phyloP scores from a whole-genome alignment of 352 stramenopile species.

The Globisporangium heterothallicum region DNA sequence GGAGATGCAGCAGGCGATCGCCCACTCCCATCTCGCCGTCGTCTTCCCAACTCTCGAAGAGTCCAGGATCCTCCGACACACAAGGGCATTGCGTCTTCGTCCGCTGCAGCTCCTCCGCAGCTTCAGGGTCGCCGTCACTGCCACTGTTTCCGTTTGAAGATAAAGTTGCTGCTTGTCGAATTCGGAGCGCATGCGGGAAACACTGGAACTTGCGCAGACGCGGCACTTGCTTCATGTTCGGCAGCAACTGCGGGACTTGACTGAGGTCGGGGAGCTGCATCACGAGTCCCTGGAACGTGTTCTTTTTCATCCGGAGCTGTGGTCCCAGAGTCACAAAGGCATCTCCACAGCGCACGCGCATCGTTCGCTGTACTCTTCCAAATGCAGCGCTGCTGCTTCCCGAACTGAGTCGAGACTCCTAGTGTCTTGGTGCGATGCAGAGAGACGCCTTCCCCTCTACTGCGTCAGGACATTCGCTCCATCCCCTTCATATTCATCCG shows the following conservation, averaged over 20 bases:
- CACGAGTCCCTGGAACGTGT: conserved; percentile 63
- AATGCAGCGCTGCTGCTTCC: no score
- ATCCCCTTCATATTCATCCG: no score
- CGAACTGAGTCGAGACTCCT: no score
- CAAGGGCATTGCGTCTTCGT: conserved; percentile 5
- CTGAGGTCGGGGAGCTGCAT: conserved; percentile 25
- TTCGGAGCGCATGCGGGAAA: conserved; percentile 42
- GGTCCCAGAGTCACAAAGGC: conserved; percentile 36
- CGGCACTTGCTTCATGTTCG: conserved; percentile 22
- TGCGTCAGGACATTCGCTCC: not conserved
- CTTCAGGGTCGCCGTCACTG: no score
- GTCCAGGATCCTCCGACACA: conserved; percentile 15
- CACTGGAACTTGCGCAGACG: conserved; percentile 40
- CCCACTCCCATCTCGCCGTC: conserved; percentile 46
- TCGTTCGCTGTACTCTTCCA: no score
- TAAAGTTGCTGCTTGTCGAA: conserved; percentile 18
- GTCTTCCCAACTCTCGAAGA: conserved; percentile 56
- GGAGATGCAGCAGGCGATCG: conserved; percentile 70
- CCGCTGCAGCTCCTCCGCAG: no score
- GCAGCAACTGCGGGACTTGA: conserved; percentile 22
- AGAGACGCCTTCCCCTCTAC: not conserved
- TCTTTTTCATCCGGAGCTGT: conserved; percentile 62
- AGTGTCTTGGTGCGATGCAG: no score
- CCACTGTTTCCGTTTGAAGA: not conserved
- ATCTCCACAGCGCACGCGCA: conserved; percentile 11